These are phyloP conservation scores for Trichoderma sp. DNA, from an alignment of 2,329 filamentous ascomycete species.

Conservation along the genomic window DNA sequence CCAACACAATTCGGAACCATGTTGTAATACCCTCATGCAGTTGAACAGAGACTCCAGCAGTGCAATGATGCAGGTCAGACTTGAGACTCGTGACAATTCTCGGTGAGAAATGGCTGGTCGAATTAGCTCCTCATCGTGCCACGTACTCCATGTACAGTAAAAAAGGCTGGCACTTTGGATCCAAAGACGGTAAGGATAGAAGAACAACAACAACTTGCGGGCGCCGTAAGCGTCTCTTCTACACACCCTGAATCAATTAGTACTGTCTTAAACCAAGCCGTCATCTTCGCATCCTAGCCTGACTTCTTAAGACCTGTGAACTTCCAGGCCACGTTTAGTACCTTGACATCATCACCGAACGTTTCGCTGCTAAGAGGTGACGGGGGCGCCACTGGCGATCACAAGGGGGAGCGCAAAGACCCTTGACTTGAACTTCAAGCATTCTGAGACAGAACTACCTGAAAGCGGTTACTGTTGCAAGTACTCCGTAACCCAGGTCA, in stretches of 20 bases:
- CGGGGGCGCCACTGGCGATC: background rate
- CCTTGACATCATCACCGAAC: background rate
- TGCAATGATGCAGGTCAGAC: background rate
- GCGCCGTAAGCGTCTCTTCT: background rate
- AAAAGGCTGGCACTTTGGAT: background rate
- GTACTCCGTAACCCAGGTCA: too few relatives aligned
- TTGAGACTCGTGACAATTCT: background rate
- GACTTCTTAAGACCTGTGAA: background rate
- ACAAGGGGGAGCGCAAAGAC: background rate
- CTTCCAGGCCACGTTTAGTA: background rate
- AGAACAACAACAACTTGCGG: background rate
- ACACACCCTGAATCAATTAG: background rate
- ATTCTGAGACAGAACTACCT: background rate
- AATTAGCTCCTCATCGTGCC: background rate
- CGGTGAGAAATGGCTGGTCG: background rate
- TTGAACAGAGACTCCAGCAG: background rate
- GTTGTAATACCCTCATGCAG: background rate
- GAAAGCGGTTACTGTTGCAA: background rate
- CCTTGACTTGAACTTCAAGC: background rate
- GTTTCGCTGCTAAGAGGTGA: background rate
- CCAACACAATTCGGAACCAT: background rate
- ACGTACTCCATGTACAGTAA: background rate
- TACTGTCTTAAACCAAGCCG: background rate
- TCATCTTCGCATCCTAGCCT: background rate
- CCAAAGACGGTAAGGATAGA: background rate